Percentiles rank a stretch among this genome's conserved stretches.
Conservation (phyloP, 1,284 basidiomycete species). For the Rhodotorula sp. region DNA sequence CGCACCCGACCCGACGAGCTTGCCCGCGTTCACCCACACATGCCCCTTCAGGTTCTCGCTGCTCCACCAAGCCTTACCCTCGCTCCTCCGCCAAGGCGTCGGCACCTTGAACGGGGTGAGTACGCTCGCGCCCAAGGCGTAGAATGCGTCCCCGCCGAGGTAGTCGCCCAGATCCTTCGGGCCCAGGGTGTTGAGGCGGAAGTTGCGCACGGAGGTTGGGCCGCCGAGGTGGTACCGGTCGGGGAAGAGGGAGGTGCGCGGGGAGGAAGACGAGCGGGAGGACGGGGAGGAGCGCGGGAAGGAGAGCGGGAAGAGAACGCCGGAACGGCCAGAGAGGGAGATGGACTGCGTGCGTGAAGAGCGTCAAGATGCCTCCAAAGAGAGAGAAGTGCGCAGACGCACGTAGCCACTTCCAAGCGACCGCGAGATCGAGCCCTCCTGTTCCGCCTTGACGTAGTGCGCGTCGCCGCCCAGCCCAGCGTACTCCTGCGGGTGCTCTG, state of each 20-base stretch:
- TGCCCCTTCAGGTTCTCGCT: conserved; percentile 67
- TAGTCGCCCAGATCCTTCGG: conserved; percentile 76
- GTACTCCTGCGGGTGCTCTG: conserved; percentile 58
- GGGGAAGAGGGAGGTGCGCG: conserved; percentile 60
- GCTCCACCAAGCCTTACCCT: conserved; percentile 63
- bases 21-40: conserved; percentile 79
- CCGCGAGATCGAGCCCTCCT: conserved; percentile 67
- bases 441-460: conserved; percentile 65
- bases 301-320: conserved; percentile 60
- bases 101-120: conserved; percentile 65
- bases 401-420: conserved; percentile 51
- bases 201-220: conserved; percentile 83
- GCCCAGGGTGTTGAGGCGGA: conserved; percentile 81
- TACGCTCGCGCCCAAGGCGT: conserved; percentile 77
- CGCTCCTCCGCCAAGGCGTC: conserved; percentile 60
- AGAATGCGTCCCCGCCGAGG: conserved; percentile 84
- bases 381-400: not conserved
- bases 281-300: not conserved
- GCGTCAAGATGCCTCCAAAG: not conserved
- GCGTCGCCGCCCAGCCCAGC: conserved; percentile 76
- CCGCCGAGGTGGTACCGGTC: conserved; percentile 95
- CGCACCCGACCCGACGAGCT: conserved; percentile 68
- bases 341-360: not conserved
- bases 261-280: conserved; percentile 47
- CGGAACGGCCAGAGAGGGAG: conserved; percentile 54